Evolutionary conservation across 495 filamentous ascomycete genomes (phyloP), one percentile per base, ranked within the genome.

Genomic region (Podospora australis): DNA sequence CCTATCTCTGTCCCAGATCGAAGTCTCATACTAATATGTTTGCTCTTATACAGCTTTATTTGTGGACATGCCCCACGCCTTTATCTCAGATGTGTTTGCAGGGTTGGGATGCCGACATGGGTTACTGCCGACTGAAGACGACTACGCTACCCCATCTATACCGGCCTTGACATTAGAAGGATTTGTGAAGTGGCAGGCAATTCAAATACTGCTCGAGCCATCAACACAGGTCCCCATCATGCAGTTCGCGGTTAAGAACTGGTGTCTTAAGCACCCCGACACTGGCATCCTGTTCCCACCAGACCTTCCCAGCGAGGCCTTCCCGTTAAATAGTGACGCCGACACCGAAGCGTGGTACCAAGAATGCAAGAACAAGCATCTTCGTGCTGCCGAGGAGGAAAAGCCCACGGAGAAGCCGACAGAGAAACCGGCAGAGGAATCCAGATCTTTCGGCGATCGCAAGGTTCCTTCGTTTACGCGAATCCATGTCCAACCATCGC

Each of bases 101-200:
- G 87, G 84, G 2, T 71, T 95, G 24, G 94, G 90, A 40, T 96
- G 92, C 65, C 86, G 88, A 50, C 86, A 92, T 60, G 79, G 78
- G 24, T 75, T 90, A 10, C 56, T 70, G 11, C 83, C 85, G 0
- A 78, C 80, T 16, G 67, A 72, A 10, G 79, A 90, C 54, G 81
- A 85, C 38, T 95, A 84, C 58, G 74, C 77, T 2, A 67, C 82
- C 9, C 92, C 92, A 0, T 79, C 78, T 1, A 74, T 95, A 29
- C 92, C 92, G 8, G 86, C 88, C 11, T 70, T 98, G 46, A 90
- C 89, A 30, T 71, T 76, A 0, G 79, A 78, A 53, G 92, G 92
- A 20, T 98, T 95, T 62, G 83, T 91, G 32, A 81, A 84, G 58
- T 98, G 91, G 90, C 87, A 96, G 73, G 86, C 87, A 2, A 89